Evolutionary conservation across 495 filamentous ascomycete species (phyloP).

Genomic region (Daldinia grandis): DNA sequence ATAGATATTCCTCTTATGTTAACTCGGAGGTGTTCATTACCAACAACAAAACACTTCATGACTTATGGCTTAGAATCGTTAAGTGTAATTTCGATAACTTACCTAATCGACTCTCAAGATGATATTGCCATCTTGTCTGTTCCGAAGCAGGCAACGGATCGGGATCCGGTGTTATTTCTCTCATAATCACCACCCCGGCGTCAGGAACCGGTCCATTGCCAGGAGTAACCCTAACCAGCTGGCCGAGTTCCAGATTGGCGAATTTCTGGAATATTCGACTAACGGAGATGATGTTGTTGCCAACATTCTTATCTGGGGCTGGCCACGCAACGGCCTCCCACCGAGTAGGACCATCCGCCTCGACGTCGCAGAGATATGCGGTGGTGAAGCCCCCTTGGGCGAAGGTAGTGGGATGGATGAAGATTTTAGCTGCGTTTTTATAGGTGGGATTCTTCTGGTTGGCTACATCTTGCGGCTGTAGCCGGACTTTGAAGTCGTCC

Average conservation of each 20-base stretch:
- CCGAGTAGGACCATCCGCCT: conserved; percentile 25
- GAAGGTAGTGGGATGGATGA: conserved; percentile 45
- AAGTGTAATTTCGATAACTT: conserved; percentile 38
- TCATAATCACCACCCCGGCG: conserved; percentile 40
- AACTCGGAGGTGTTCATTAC: not conserved
- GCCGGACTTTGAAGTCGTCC: conserved; percentile 45
- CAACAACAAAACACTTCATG: not conserved
- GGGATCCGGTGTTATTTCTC: conserved; percentile 36
- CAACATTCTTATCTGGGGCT: conserved; percentile 44
- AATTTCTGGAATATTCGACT: conserved; percentile 42
- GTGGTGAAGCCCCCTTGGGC: conserved; percentile 41
- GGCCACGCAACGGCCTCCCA: conserved; percentile 44
- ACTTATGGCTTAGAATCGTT: not conserved
- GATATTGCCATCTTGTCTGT: conserved; percentile 69
- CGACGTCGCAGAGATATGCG: conserved; percentile 39
- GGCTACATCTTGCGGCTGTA: conserved; percentile 45
- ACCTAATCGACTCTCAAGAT: conserved; percentile 64
- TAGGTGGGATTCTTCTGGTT: conserved; percentile 43
- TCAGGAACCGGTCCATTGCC: conserved; percentile 36
- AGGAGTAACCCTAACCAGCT: conserved; percentile 39
- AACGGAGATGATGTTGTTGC: conserved; percentile 45
- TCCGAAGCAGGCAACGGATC: conserved; percentile 48
- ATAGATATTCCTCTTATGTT: not conserved
- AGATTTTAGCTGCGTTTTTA: conserved; percentile 46
- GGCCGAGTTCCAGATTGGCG: conserved; percentile 41